Percentiles rank a stretch among this genome's conserved stretches.
Evolutionary conservation across 2,329 filamentous ascomycete species (phyloP).

Genomic region (Phialocephala subalpina): DNA sequence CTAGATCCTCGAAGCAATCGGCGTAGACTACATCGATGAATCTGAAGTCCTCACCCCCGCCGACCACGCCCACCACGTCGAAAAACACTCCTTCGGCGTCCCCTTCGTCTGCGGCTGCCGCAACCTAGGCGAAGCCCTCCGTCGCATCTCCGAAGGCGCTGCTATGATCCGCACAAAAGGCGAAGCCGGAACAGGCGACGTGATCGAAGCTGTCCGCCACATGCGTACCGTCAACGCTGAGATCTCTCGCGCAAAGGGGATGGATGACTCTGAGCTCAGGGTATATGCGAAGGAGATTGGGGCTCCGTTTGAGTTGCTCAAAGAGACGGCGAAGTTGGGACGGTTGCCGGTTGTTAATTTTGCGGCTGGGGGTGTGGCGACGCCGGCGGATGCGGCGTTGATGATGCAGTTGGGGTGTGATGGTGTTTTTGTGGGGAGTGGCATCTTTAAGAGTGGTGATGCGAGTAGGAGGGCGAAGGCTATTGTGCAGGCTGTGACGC

Average conservation of each 20-base stretch:
- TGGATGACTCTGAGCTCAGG: constrained; percentile 76
- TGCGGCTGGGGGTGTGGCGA: constrained; percentile 98
- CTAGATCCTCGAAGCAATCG: constrained; percentile 91
- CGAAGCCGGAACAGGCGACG: constrained; percentile 95
- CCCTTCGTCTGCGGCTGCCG: constrained; percentile 98
- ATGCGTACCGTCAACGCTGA: constrained; percentile 90
- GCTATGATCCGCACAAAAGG: constrained; percentile 99
- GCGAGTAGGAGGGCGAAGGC: constrained; percentile 89
- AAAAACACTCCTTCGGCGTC: constrained; percentile 82
- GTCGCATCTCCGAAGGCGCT: constrained; percentile 90
- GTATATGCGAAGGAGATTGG: constrained; percentile 84
- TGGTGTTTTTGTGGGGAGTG: constrained; percentile 94
- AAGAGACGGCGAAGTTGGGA: constrained; percentile 86
- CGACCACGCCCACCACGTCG: constrained; percentile 89
- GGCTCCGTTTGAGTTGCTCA: constrained; percentile 79
- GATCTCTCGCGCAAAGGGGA: constrained; percentile 74
- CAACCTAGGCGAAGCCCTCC: constrained; percentile 90
- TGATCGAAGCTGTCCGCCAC: constrained; percentile 95
- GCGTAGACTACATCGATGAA: constrained; percentile 98
- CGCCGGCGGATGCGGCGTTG: constrained; percentile 93
- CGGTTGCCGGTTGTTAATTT: constrained; percentile 97
- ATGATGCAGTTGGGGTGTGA: constrained; percentile 99
- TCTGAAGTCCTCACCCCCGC: constrained; percentile 97
- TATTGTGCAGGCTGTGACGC: constrained; percentile 92
- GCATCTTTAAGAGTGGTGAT: constrained; percentile 97